phyloP scores from a whole-genome alignment of 2,329 filamentous ascomycete genomes.

The Ilyonectria robusta region DNA sequence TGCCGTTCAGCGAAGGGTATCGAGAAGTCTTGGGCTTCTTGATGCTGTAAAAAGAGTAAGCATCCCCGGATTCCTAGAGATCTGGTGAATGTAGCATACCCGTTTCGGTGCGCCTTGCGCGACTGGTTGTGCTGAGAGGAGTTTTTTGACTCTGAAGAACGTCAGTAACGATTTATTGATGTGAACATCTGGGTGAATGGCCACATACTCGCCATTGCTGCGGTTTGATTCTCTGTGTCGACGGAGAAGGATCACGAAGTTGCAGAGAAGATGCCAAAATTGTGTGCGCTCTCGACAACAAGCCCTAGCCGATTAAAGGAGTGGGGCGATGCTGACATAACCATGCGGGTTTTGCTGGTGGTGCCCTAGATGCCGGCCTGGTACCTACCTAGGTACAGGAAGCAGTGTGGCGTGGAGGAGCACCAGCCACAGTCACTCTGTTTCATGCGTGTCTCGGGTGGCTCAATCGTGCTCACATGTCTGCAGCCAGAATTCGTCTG shows the following conservation, averaged over 20 bases:
- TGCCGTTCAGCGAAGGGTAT: conserved; percentile 98
- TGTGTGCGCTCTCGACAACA: conserved; percentile 47
- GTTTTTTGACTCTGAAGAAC: conserved; percentile 94
- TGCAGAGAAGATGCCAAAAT: conserved; percentile 47
- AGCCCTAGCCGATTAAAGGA: conserved; percentile 47
- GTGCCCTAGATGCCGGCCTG: conserved; percentile 8
- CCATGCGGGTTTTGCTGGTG: not conserved
- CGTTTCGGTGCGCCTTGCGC: conserved; percentile 99
- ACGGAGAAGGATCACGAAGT: conserved; percentile 47
- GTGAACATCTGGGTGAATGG: not conserved
- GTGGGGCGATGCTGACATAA: conserved; percentile 44
- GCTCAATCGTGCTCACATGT: no score
- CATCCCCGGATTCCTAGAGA: conserved; percentile 1
- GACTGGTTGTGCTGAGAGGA: conserved; percentile 99
- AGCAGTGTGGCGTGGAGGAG: not conserved
- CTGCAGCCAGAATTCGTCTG: no score
- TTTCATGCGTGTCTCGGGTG: not conserved
- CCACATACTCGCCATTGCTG: conserved; percentile 60
- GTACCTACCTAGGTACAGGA: not conserved
- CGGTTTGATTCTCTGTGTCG: conserved; percentile 49
- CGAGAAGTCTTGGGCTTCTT: conserved; percentile 99
- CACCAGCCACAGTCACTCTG: not conserved
- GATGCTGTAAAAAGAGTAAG: conserved; percentile 76
- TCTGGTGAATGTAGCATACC: conserved; percentile 72
- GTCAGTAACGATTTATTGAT: conserved; percentile 34